Conservation (phyloP, 148 eudicot genomes). For the Chenopodium formosanum region DNA sequence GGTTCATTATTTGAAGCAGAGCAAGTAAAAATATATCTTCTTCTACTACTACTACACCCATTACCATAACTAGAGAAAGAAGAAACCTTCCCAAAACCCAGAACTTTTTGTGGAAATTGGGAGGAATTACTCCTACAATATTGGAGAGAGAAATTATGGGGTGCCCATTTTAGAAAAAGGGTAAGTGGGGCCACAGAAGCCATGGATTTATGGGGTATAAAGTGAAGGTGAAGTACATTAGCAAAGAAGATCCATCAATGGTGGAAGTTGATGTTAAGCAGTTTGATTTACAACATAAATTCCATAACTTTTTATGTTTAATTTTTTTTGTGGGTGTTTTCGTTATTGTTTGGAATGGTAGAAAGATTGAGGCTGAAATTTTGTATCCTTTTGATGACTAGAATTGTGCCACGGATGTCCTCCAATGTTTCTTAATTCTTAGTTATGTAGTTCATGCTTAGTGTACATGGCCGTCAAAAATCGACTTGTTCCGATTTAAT, state of each 20-base stretch:
- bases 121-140: neutral
- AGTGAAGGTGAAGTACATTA: constrained; percentile 14
- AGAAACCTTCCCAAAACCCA: constrained; percentile 4
- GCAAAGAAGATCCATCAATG: neutral
- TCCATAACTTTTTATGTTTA: neutral
- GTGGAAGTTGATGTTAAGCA: neutral
- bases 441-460: too few species aligned
- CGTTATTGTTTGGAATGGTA: too few species aligned
- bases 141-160: constrained; percentile 1
- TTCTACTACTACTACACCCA: neutral
- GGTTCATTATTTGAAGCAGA: constrained; percentile 60
- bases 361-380: constrained; percentile 25
- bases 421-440: too few species aligned
- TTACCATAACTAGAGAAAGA: constrained; percentile 13
- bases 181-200: constrained; percentile 23
- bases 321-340: too few species aligned
- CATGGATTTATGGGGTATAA: neutral
- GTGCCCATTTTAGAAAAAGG: constrained; percentile 24
- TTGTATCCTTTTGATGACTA: constrained; percentile 23
- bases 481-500: neutral
- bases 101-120: constrained; percentile 7
- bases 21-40: constrained; percentile 33
- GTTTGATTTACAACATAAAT: neutral
- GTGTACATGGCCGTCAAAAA: too few species aligned
- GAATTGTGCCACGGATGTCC: constrained; percentile 26